Conservation (phyloP, 2,329 filamentous ascomycete species). For the Fusarium haematococcum region DNA sequence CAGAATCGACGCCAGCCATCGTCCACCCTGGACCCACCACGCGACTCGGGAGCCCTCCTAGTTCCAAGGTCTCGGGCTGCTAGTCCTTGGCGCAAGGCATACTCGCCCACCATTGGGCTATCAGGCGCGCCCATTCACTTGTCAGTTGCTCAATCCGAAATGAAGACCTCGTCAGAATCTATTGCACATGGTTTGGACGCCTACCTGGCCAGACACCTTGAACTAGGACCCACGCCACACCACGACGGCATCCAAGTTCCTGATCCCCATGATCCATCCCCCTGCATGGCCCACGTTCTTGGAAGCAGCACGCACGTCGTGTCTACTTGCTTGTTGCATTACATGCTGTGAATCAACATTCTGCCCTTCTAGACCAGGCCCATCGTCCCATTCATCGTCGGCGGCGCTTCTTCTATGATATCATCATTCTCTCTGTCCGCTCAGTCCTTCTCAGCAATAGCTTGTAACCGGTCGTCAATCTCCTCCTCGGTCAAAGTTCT, state of each 20-base stretch:
- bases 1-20: constrained; percentile 37
- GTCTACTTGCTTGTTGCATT: constrained; percentile 20
- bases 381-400: constrained; percentile 21
- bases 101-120: constrained; percentile 43
- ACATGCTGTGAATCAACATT: constrained; percentile 36
- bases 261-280: constrained; percentile 36
- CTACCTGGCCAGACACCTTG: constrained; percentile 36
- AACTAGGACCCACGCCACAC: constrained; percentile 33
- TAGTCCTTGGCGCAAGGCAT: constrained; percentile 43
- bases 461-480: constrained; percentile 97
- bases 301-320: constrained; percentile 23
- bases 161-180: constrained; percentile 39
- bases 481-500: constrained; percentile 94
- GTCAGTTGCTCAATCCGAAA: constrained; percentile 29
- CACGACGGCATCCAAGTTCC: constrained; percentile 28
- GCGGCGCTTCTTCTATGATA: constrained; percentile 28
- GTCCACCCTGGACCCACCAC: constrained; percentile 33
- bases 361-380: constrained; percentile 18
- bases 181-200: constrained; percentile 44
- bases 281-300: constrained; percentile 41
- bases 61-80: constrained; percentile 20
- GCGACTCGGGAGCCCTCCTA: constrained; percentile 7
- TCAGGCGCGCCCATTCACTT: constrained; percentile 38
- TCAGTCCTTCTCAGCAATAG: constrained; percentile 98
- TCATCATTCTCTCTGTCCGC: constrained; percentile 41